A percentile compares a stretch with the other conserved stretches of the same genome.
Conservation (phyloP, 2,329 filamentous ascomycete species). For the Arthrobotrys sphaeroides region DNA sequence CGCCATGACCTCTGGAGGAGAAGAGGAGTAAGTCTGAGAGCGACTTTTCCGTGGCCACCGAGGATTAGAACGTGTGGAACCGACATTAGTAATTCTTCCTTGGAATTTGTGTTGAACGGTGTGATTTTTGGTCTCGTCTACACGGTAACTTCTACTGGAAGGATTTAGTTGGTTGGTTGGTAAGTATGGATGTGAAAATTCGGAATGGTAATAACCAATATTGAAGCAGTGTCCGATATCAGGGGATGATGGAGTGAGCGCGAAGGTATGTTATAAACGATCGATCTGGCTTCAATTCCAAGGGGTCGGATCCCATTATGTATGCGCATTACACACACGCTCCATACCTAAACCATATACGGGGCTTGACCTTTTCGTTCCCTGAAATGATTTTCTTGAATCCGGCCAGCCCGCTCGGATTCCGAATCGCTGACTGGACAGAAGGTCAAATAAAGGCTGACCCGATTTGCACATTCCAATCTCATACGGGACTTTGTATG, state of each 20-base stretch:
- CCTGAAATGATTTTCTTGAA: too few species aligned
- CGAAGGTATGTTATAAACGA: neutral
- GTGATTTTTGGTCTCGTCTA: too few species aligned
- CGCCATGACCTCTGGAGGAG: slow-evolving; percentile 78
- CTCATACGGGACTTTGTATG: neutral
- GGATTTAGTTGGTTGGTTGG: too few species aligned
- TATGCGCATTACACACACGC: too few species aligned
- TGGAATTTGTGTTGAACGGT: neutral
- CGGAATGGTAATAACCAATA: too few species aligned
- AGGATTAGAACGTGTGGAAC: slow-evolving; percentile 47
- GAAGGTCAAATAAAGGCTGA: too few species aligned
- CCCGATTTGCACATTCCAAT: slow-evolving; percentile 33
- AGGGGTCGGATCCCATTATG: neutral
- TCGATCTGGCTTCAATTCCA: neutral
- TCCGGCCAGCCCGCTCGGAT: too few species aligned
- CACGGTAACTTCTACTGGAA: too few species aligned
- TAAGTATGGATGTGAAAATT: neutral
- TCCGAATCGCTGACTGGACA: too few species aligned
- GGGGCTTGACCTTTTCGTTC: too few species aligned
- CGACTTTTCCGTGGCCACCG: slow-evolving; percentile 78
- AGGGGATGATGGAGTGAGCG: neutral
- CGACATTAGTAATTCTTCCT: slow-evolving; percentile 33
- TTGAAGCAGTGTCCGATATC: too few species aligned
- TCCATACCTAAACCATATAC: too few species aligned
- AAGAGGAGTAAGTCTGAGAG: slow-evolving; percentile 77